Evolutionary conservation across 2,329 filamentous ascomycete species (phyloP).

Genomic region (Ceratocystiopsis brevicomis): DNA sequence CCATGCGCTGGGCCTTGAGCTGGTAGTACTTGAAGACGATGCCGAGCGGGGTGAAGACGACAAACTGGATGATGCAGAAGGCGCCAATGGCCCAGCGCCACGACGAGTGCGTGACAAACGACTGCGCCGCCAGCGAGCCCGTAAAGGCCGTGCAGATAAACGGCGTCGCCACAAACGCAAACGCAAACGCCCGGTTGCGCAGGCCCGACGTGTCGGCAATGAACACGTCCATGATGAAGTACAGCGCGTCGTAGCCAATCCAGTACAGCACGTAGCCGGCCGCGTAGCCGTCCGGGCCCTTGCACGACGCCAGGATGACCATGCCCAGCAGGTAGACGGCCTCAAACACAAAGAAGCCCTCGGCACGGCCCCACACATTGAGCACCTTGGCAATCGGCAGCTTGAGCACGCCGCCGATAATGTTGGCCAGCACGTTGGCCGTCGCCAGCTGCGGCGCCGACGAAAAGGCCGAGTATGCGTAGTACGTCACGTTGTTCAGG

Average conservation of each 20-base stretch:
- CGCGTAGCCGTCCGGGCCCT: constrained; percentile 39
- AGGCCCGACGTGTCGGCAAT: constrained; percentile 49
- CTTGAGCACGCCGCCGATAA: constrained; percentile 42
- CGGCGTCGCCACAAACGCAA: constrained; percentile 43
- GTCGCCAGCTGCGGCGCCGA: constrained; percentile 35
- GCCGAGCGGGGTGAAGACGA: constrained; percentile 38
- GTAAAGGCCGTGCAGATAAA: constrained; percentile 48
- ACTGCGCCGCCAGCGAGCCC: constrained; percentile 36
- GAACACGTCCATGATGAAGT: constrained; percentile 33
- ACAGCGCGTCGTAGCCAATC: constrained; percentile 30
- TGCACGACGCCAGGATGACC: constrained; percentile 47
- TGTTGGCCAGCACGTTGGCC: constrained; percentile 31
- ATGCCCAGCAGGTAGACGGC: constrained; percentile 31
- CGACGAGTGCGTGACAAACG: constrained; percentile 29
- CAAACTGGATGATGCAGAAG: constrained; percentile 43
- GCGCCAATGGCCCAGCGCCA: constrained; percentile 53
- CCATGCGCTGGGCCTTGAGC: constrained; percentile 35
- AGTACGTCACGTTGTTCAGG: constrained; percentile 23
- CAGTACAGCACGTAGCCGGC: constrained; percentile 49
- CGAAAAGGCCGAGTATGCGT: constrained; percentile 30
- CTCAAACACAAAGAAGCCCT: constrained; percentile 38
- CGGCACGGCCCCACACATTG: constrained; percentile 47
- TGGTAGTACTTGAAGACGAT: constrained; percentile 39
- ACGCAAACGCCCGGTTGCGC: constrained; percentile 44
- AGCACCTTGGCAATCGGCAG: constrained; percentile 48